Conservation (phyloP, 805 yeast genomes). For the Lachancea lanzarotensis region DNA sequence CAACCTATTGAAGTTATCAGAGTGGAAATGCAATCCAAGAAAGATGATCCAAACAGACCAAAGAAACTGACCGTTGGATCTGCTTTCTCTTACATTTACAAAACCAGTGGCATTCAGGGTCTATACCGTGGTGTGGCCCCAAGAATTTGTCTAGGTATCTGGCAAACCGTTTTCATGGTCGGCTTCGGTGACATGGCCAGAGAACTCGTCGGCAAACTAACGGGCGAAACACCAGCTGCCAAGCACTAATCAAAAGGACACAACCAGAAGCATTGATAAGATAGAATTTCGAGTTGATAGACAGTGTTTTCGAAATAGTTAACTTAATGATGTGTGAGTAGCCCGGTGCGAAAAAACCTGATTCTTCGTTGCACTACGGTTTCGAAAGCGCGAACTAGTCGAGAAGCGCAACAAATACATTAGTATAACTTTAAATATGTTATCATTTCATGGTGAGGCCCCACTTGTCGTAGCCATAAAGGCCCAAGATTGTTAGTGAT, state of each 20-base stretch:
- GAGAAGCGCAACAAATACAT: not conserved
- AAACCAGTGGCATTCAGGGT: constrained; percentile 79
- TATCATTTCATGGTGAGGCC: constrained; percentile 26
- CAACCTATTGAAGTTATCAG: constrained; percentile 98
- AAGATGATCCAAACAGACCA: constrained; percentile 92
- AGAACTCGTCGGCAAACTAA: constrained; percentile 55
- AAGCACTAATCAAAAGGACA: constrained; percentile 23
- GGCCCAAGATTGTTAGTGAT: constrained; percentile 49
- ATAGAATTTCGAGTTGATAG: not conserved
- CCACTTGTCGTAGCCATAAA: constrained; percentile 71
- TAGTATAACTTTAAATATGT: not conserved
- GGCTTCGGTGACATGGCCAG: constrained; percentile 93
- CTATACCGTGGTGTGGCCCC: constrained; percentile 96
- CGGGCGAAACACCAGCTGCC: constrained; percentile 51
- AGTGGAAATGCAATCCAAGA: constrained; percentile 96
- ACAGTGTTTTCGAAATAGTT: not conserved
- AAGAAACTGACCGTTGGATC: constrained; percentile 73
- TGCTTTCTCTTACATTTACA: constrained; percentile 77
- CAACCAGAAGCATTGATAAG: not conserved
- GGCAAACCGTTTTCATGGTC: constrained; percentile 99
- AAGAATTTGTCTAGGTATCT: constrained; percentile 90
- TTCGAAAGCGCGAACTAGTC: not conserved
- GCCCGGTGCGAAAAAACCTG: not conserved
- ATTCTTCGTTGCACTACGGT: not conserved
- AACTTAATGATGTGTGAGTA: not conserved